Conservation (phyloP, 192 early-diverging fungal genomes). For the Obelidium mucronatum region DNA sequence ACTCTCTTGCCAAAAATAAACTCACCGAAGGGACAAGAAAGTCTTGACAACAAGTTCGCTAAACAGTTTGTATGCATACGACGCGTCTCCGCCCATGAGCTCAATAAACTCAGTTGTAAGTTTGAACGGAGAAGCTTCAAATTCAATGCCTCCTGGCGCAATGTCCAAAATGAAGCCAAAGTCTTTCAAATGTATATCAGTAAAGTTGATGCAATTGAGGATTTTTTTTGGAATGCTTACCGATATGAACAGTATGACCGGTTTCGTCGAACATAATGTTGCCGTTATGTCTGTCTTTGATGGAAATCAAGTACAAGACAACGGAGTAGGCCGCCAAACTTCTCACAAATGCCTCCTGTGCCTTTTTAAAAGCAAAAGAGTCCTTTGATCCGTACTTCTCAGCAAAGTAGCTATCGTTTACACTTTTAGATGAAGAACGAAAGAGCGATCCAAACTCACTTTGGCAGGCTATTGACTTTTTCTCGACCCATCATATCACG, state of each 20-base stretch:
- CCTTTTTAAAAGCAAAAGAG: conserved; percentile 87
- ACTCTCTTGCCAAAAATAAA: no score
- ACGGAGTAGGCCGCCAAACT: conserved; percentile 95
- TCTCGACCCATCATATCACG: conserved; percentile 98
- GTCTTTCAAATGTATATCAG: conserved; percentile 56
- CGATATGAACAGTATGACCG: conserved; percentile 97
- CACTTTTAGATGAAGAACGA: background rate
- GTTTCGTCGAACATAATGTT: conserved; percentile 99
- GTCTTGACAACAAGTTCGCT: conserved; percentile 90
- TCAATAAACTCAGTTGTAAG: conserved; percentile 96
- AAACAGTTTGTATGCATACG: conserved; percentile 87
- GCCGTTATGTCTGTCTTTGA: conserved; percentile 99
- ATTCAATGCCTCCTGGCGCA: conserved; percentile 95
- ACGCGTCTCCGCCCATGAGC: conserved; percentile 91
- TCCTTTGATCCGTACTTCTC: conserved; percentile 91
- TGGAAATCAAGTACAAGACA: conserved; percentile 92
- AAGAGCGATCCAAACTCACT: conserved; percentile 48
- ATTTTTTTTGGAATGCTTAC: conserved; percentile 47
- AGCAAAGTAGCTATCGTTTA: conserved; percentile 75
- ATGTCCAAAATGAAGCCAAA: conserved; percentile 99
- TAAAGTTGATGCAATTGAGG: background rate
- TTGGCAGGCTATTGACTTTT: conserved; percentile 96
- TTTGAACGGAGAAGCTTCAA: conserved; percentile 98
- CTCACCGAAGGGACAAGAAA: conserved; percentile 80
- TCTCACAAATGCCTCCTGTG: conserved; percentile 93